phyloP scores from a whole-genome alignment of 23 red algal species.

The Chondrus crispus region DNA sequence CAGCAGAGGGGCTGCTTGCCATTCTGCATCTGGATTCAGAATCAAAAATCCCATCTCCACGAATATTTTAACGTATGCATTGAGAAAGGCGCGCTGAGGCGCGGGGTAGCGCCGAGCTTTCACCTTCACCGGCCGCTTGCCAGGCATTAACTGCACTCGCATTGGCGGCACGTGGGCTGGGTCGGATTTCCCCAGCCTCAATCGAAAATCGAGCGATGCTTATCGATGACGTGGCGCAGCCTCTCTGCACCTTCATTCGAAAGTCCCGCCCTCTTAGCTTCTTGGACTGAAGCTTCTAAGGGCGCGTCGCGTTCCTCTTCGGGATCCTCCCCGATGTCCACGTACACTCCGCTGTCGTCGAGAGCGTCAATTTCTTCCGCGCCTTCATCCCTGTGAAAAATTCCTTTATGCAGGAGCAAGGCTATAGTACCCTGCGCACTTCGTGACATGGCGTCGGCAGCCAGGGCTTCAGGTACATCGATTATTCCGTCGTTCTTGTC shows the following conservation, averaged over 20 bases:
- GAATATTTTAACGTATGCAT: not conserved
- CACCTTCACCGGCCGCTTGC: conserved; percentile 11
- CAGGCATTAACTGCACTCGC: not conserved
- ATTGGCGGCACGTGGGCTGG: not conserved
- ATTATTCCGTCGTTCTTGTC: not conserved
- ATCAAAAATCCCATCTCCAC: not conserved
- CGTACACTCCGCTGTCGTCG: not conserved
- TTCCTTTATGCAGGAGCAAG: not conserved
- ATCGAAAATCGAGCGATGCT: not conserved
- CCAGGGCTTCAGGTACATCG: not conserved
- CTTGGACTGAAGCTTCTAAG: not conserved
- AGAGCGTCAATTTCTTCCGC: not conserved
- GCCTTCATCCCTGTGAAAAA: not conserved
- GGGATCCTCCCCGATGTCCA: not conserved
- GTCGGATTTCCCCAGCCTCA: not conserved
- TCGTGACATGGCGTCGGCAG: not conserved
- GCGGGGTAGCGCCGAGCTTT: not conserved
- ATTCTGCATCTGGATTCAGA: not conserved
- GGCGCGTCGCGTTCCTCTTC: not conserved
- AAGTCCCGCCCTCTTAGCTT: not conserved
- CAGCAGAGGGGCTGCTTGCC: not conserved
- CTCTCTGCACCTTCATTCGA: not conserved
- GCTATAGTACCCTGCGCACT: not conserved
- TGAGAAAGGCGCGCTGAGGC: not conserved
- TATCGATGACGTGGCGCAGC: not conserved